These are phyloP conservation scores for Fusarium temperatum DNA, from an alignment of 2,329 filamentous ascomycete genomes.

Conservation along the genomic window DNA sequence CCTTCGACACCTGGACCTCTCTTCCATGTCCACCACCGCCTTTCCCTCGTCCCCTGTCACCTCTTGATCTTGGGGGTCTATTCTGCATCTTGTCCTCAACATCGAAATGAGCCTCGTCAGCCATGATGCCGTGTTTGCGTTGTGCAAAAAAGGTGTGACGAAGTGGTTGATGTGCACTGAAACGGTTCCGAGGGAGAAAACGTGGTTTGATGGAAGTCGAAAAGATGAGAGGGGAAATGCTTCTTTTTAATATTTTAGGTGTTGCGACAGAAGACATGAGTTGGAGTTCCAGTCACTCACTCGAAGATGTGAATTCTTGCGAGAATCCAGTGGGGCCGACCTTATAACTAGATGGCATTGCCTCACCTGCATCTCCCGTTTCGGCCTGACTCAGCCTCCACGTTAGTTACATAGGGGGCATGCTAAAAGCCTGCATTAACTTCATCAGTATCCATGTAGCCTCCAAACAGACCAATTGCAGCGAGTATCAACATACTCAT, in stretches of 20 bases:
- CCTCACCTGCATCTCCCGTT: neutral
- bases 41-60: conserved; percentile 36
- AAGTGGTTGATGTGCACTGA: neutral
- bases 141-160: neutral
- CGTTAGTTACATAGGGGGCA: neutral
- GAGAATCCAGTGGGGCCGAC: conserved; percentile 1
- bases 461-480: neutral
- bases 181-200: neutral
- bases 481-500: neutral
- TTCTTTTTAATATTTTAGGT: neutral
- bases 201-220: neutral
- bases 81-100: conserved; percentile 41
- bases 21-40: conserved; percentile 48
- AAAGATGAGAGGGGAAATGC: neutral
- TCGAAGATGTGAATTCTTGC: neutral
- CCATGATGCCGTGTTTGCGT: conserved; percentile 24
- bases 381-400: conserved; percentile 41
- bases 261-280: conserved; percentile 8
- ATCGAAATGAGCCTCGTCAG: conserved; percentile 25
- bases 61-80: conserved; percentile 30
- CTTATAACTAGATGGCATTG: neutral
- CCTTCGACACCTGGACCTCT: conserved; percentile 62
- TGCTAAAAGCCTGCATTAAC: neutral
- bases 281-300: neutral
- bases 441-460: neutral